These are phyloP conservation scores for Ramaria sp. DNA, from an alignment of 768 basidiomycete species.

Conservation along the genomic window DNA sequence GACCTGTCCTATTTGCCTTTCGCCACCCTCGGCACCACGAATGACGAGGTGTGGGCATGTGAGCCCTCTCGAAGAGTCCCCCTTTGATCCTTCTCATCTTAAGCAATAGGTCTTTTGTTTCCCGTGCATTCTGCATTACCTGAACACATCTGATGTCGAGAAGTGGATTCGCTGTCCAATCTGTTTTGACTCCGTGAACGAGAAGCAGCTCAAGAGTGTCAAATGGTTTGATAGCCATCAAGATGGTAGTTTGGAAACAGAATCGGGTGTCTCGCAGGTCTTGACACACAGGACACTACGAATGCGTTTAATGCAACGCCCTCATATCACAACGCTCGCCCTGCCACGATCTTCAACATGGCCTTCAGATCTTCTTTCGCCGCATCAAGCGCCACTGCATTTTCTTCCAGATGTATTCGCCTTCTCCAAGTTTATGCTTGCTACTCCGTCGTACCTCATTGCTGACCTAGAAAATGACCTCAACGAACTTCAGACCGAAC, in stretches of 20 bases:
- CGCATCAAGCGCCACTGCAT: constrained; percentile 90
- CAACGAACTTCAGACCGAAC: constrained; percentile 61
- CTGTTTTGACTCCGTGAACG: constrained; percentile 88
- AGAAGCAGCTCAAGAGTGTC: constrained; percentile 84
- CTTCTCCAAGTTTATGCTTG: constrained; percentile 94
- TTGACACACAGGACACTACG: constrained; percentile 31
- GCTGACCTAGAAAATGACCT: constrained; percentile 64
- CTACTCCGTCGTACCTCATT: constrained; percentile 77
- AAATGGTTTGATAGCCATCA: constrained; percentile 68
- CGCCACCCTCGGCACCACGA: constrained; percentile 77
- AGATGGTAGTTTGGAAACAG: constrained; percentile 18
- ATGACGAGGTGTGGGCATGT: constrained; percentile 99
- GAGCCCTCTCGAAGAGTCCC: constrained; percentile 20
- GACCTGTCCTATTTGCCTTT: constrained; percentile 91
- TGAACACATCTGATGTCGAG: constrained; percentile 64
- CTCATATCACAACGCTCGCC: constrained; percentile 90
- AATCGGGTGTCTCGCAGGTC: constrained; percentile 33
- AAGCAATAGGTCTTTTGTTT: constrained; percentile 76
- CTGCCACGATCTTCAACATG: constrained; percentile 85
- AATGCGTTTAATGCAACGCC: constrained; percentile 87
- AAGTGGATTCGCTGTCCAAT: constrained; percentile 95
- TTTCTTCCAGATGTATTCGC: constrained; percentile 86
- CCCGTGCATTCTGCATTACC: constrained; percentile 87
- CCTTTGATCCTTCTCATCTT: not conserved
- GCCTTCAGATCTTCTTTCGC: constrained; percentile 87